These are phyloP conservation scores for Suillus paluster DNA, from an alignment of 768 basidiomycete genomes.

Conservation along the genomic window DNA sequence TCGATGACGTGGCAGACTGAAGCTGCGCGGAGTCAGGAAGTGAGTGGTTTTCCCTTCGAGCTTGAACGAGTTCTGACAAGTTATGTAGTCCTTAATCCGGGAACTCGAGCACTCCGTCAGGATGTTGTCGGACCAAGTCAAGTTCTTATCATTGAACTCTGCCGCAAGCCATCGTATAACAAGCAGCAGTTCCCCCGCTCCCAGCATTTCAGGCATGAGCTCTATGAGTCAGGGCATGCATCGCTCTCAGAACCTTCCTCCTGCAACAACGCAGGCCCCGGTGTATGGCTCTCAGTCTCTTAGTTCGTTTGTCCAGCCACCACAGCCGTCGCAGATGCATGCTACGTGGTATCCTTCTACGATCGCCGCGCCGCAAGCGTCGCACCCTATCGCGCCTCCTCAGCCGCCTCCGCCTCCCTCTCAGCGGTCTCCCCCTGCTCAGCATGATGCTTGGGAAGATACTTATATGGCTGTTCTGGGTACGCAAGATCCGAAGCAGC, in stretches of 20 bases:
- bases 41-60: constrained; percentile 34
- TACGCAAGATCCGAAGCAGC: constrained; percentile 72
- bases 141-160: constrained; percentile 67
- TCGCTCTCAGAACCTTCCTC: constrained; percentile 39
- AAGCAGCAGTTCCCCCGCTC: constrained; percentile 37
- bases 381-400: constrained; percentile 75
- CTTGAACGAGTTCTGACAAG: constrained; percentile 12
- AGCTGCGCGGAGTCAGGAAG: constrained; percentile 78
- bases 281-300: constrained; percentile 35
- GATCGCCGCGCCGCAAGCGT: constrained; percentile 83
- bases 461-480: constrained; percentile 78
- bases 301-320: constrained; percentile 33
- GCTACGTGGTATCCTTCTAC: constrained; percentile 59
- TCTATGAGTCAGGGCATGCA: constrained; percentile 43
- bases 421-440: constrained; percentile 55
- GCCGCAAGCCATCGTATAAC: constrained; percentile 42
- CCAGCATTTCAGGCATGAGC: constrained; percentile 31
- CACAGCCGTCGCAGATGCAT: constrained; percentile 35
- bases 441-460: constrained; percentile 83
- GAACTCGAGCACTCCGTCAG: constrained; percentile 83
- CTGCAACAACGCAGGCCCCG: constrained; percentile 41
- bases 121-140: constrained; percentile 78
- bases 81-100: constrained; percentile 65
- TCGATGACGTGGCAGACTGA: constrained; percentile 83
- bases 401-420: constrained; percentile 48